Conservation (phyloP, 352 stramenopile genomes). For the Phytophthora pini region DNA sequence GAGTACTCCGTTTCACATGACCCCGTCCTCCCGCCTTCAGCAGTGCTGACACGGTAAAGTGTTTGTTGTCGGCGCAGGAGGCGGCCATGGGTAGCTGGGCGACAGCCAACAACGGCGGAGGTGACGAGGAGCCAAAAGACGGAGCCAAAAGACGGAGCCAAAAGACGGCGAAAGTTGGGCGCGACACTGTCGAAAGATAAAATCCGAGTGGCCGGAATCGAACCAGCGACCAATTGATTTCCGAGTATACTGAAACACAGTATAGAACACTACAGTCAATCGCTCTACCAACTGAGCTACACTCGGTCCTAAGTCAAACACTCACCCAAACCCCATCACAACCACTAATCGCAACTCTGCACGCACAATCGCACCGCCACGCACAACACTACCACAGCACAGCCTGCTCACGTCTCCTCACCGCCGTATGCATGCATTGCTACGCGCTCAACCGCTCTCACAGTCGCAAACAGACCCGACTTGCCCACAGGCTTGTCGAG, state of each 20-base stretch:
- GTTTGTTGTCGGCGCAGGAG: too few species aligned
- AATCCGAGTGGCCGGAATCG: background rate
- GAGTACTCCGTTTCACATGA: too few species aligned
- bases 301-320: background rate
- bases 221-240: conserved; percentile 1
- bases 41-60: too few species aligned
- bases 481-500: background rate
- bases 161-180: background rate
- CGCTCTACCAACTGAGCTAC: conserved; percentile 7
- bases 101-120: background rate
- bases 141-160: too few species aligned
- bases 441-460: background rate
- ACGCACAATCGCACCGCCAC: background rate
- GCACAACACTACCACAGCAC: background rate
- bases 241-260: background rate
- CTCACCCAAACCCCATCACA: background rate
- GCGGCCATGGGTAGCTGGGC: too few species aligned
- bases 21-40: too few species aligned
- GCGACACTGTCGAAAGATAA: background rate
- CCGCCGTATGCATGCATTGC: background rate
- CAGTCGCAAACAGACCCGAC: background rate
- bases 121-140: background rate
- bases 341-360: background rate
- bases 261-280: conserved; percentile 16
- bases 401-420: background rate